Base-by-base conservation (phyloP, 2,329 filamentous ascomycete genomes). In the Keithomyces neogunnii region DNA sequence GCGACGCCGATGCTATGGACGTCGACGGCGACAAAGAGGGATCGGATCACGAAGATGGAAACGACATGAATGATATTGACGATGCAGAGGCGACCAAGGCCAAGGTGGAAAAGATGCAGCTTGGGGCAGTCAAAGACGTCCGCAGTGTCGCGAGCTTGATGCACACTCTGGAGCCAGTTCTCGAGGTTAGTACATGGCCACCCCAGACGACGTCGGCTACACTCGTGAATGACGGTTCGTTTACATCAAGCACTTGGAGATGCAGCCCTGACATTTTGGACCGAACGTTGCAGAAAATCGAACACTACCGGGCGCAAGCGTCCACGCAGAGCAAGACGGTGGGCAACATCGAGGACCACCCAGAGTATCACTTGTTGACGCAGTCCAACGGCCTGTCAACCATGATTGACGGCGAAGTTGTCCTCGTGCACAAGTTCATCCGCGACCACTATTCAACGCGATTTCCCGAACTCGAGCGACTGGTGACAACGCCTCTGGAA, bases 361-460 rank as follows among this genome's bases (percentile, higher is more conserved):
- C 89, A 48, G 90, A 95, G 66, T 96, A 95, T 69, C 84, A 89
- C 67, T 81, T 96, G 36, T 73, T 96, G 52, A 95, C 89, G 35
- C 85, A 93, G 65, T 90, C 90, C 13, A 96, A 96, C 65, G 87
- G 85, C 29, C 78, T 95, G 6, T 95, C 93, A 1, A 95, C 92
- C 5, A 86, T 88, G 56, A 96, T 97, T 59, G 91, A 96, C 59
- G 89, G 88, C 64, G 92, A 97, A 68, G 88, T 97, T 45, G 87
- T 88, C 35, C 80, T 93, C 6, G 88, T 97, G 28, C 93, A 99
- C 76, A 99, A 99, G 71, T 95, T 89, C 68, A 89, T 96, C 53
- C 83, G 92, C 62, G 93, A 99, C 63, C 89, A 96, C 69, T 99
- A 99, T 72, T 96, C 91, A 8, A 79, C 87, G 19, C 83, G 92